Evolutionary conservation across 768 basidiomycete species (phyloP), one percentile per base, ranked within the genome.

Genomic region (Russula sp.): DNA sequence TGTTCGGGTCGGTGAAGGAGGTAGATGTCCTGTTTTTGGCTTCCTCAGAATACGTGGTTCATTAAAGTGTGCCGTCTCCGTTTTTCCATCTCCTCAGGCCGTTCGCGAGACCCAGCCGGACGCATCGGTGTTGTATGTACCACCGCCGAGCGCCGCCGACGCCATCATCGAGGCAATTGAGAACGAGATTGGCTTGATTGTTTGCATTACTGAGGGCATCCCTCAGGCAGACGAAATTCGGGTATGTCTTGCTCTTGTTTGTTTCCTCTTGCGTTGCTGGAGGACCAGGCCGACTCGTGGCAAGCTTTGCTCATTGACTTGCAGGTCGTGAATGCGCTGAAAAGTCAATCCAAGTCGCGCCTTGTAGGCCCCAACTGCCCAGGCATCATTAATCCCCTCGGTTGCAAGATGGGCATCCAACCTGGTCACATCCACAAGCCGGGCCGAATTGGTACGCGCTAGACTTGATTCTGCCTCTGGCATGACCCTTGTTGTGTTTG

Each of bases 141-240:
- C 97, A 5, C 97, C 97, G n/a, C 92, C 95, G 5, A 81, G 81
- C 53, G 96, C 96, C 20, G 97, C 93, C 34, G 95, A 96, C 66
- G 97, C 97, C 45, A 98, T 99, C 73, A 86, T 99, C 58, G 97
- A 99, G 75, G 97, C 97, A 39, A 98, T 99, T 69, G 97, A 98
- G 74, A 92, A 91, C 68, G 97, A 99, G 75, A 95, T 99, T 78
- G 86, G 88, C 18, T 77, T 99, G 62, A 99, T 99, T 78, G 97
- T 99, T 50, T 95, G 94, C 73, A 90, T 99, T 69, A 99, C 97
- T 13, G 97, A 99, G 75, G 97, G 97, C 45, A 99, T 99, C 68
- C 97, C 97, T 16, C 97, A 99, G 72, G 81, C 87, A 9, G 97
- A 99, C 72, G 96, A 99, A 78, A 93, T 99, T 73, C 84, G 82